These are phyloP conservation scores for Boletus subcaerulescens DNA, from an alignment of 768 basidiomycete genomes.

Conservation along the genomic window DNA sequence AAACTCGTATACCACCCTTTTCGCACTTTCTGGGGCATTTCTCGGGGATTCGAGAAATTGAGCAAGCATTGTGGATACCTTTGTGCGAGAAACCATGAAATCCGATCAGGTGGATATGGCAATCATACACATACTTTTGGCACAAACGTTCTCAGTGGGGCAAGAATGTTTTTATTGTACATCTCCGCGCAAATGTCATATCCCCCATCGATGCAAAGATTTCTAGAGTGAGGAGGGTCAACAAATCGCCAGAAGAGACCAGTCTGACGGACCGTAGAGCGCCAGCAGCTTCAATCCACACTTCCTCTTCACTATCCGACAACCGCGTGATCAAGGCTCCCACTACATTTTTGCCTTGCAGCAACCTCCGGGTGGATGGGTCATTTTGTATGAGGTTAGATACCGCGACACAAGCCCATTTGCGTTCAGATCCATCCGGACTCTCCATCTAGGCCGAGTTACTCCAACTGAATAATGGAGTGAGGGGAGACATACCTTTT, in stretches of 20 bases:
- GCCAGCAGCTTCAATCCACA: slow-evolving; percentile 85
- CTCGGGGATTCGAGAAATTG: slow-evolving; percentile 62
- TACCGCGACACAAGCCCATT: slow-evolving; percentile 97
- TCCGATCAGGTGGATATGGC: not conserved
- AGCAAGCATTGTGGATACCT: slow-evolving; percentile 75
- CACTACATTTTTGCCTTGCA: slow-evolving; percentile 90
- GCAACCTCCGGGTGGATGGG: slow-evolving; percentile 81
- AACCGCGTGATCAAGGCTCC: slow-evolving; percentile 83
- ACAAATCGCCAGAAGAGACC: not conserved
- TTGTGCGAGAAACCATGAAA: not conserved
- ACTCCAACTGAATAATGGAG: not conserved
- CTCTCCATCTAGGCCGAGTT: slow-evolving; percentile 59
- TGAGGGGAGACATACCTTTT: slow-evolving; percentile 64
- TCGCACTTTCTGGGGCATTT: slow-evolving; percentile 63
- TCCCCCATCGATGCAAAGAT: slow-evolving; percentile 92
- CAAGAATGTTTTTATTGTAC: slow-evolving; percentile 92
- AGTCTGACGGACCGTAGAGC: slow-evolving; percentile 64
- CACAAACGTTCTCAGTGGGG: slow-evolving; percentile 70
- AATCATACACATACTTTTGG: slow-evolving; percentile 56
- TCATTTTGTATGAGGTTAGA: slow-evolving; percentile 95
- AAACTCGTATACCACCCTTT: slow-evolving; percentile 79
- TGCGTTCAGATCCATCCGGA: slow-evolving; percentile 74
- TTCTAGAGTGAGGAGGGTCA: slow-evolving; percentile 46
- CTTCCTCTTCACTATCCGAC: slow-evolving; percentile 87
- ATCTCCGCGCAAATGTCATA: slow-evolving; percentile 95